Evolutionary conservation across 768 basidiomycete species (phyloP), one percentile per base, ranked within the genome.

Genomic region (Boletus insuetus): DNA sequence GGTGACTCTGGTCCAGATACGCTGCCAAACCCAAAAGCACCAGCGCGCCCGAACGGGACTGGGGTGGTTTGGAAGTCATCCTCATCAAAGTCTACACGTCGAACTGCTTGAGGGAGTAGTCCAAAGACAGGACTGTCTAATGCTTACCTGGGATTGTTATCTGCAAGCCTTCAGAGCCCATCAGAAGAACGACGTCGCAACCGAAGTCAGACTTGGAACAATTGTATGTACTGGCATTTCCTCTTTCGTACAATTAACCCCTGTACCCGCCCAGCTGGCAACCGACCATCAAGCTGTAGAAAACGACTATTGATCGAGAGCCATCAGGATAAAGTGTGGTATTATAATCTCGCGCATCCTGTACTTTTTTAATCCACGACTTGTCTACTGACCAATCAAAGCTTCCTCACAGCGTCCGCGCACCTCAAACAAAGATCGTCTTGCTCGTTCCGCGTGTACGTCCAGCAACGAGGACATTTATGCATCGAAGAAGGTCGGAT

Each of bases 381-480:
- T 40, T 14, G 22, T 42, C 8, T 45, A 38, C 38, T 16, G 16
- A 49, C 51, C n/a, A 37, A 40, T 56, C 38, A 59, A 47, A 49
- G 38, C 40, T 29, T 58, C 42, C 34, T 38, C 32, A 69, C 39
- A 31, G 66, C 68, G 16, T 61, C 59, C 31, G 60, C 60, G 57
- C 94, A 97, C 60, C 94, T 79, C 19, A 55, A 55, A 70, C 94
- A 96, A 12, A 95, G 69, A 11, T 68, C 65, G 17, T 84, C 78
- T 13, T 75, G 69, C 39, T 75, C 67, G 12, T 68, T 60, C 14
- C 86, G 78, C 3, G 84, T 85, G 66, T 79, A 87, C 7, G 83
- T 87, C 94, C 95, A 97, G 69, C 96, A 98, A 16, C 95, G 82
- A 22, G 94, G 91, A 68, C 96, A 98, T 69, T 96, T 95, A 20